Base-by-base conservation (phyloP, 768 basidiomycete species). In the Psilocybe subaeruginosa region DNA sequence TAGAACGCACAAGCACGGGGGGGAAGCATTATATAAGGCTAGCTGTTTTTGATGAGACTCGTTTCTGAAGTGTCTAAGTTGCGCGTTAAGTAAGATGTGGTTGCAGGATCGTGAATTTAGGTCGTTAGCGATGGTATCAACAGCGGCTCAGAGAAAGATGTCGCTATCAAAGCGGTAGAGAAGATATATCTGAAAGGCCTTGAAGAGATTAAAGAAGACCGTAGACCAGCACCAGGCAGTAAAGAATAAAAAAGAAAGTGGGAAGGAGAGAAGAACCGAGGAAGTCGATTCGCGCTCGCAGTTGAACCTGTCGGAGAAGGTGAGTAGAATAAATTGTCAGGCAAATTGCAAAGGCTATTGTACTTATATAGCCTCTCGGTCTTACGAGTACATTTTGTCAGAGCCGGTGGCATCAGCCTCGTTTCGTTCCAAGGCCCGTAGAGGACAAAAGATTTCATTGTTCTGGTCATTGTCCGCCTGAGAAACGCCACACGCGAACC, bases 1-100 rank as follows among this genome's bases (percentile, higher is more conserved):
- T 16, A 12, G 17, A 35, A 70, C 77, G 45, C 56, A 78, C 77
- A 76, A 65, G 72, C 77, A 68, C 76, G 77, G 72, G 75, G 73
- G 54, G 76, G 76, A 55, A 78, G 68, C 76, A 77, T 78, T 50
- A 52, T 59, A 58, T 16, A 8, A 31, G 29, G 12, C 19, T 47
- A 35, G 14, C 56, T 41, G 48, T 54, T 31, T 52, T 23, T 54
- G 33, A 11, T 35, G 23, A 23, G 23, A 23, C 11, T 35, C 33
- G 6, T 35, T 35, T 35, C 11, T 7, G 11, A 35, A 45, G 39
- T 43, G 11, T 33, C 29, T 43, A 43, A 51, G 12, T 56, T 57
- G 47, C 19, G 17, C 16, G 29, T 56, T 35, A 51, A 47, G 49
- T 53, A 31, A 37, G 30, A 41, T 39, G 19, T 9, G 35, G 35